These are phyloP conservation scores for Pseudocercospora fijiensis DNA, from an alignment of 2,329 filamentous ascomycete species.

Conservation along the genomic window DNA sequence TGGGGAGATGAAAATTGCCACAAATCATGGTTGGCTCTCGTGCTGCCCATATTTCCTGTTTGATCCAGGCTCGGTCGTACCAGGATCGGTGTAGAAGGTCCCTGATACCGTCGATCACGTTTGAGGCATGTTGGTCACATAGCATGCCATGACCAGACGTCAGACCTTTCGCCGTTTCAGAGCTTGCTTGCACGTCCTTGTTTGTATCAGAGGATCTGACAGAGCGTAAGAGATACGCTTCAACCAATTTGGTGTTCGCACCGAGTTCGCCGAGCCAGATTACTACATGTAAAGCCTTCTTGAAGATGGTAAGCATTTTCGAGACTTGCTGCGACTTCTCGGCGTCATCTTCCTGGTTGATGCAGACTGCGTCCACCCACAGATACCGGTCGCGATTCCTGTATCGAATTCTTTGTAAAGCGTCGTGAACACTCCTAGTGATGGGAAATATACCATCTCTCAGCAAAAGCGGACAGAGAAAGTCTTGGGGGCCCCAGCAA, in stretches of 20 bases:
- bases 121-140: background rate
- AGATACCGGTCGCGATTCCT: background rate
- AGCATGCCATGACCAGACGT: background rate
- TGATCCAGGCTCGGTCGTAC: conserved; percentile 2
- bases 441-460: background rate
- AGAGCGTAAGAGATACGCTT: background rate
- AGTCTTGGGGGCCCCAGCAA: background rate
- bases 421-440: background rate
- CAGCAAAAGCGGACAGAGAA: background rate
- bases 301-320: background rate
- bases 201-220: background rate
- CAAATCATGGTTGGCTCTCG: background rate
- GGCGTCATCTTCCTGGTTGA: background rate
- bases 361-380: conserved; percentile 1
- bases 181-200: background rate
- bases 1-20: background rate
- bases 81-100: background rate
- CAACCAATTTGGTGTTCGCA: background rate
- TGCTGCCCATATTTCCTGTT: conserved; percentile 2
- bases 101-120: background rate
- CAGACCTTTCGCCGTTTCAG: background rate
- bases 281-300: background rate
- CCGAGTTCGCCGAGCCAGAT: background rate
- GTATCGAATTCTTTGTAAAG: background rate
- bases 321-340: background rate